Evolutionary conservation across 2,329 filamentous ascomycete species (phyloP).

Genomic region (Penicillium thymicola): DNA sequence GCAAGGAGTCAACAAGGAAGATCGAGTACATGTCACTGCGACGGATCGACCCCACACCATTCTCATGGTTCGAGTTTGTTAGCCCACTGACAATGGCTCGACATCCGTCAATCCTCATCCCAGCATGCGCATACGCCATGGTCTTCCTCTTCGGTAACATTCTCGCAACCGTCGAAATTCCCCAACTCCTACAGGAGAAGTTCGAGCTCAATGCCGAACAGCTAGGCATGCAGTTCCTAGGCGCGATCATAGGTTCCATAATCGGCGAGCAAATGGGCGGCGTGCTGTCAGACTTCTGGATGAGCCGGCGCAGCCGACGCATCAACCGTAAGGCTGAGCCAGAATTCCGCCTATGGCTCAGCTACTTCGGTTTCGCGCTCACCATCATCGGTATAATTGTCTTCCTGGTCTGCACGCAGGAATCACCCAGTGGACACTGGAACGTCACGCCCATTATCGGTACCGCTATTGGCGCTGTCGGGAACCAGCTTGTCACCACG

Average conservation of each 20-base stretch:
- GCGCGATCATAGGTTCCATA: slow-evolving; percentile 57
- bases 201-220: slow-evolving; percentile 59
- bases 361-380: slow-evolving; percentile 53
- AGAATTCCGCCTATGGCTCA: slow-evolving; percentile 58
- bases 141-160: slow-evolving; percentile 56
- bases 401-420: slow-evolving; percentile 54
- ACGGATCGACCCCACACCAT: slow-evolving; percentile 53
- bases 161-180: slow-evolving; percentile 58
- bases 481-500: slow-evolving; percentile 63
- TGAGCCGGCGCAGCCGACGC: slow-evolving; percentile 42
- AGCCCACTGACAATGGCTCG: slow-evolving; percentile 49
- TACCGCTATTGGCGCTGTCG: slow-evolving; percentile 51
- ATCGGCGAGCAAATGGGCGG: slow-evolving; percentile 62
- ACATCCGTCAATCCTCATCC: slow-evolving; percentile 51
- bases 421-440: slow-evolving; percentile 48
- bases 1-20: slow-evolving; percentile 37
- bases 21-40: slow-evolving; percentile 46
- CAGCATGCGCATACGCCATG: slow-evolving; percentile 56
- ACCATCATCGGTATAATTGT: slow-evolving; percentile 55
- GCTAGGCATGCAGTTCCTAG: slow-evolving; percentile 58
- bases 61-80: slow-evolving; percentile 51
- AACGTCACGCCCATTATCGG: slow-evolving; percentile 58
- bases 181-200: slow-evolving; percentile 54
- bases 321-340: slow-evolving; percentile 44
- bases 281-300: slow-evolving; percentile 55